Conservation (phyloP, 164 flowering plant genomes). For the Berberis vulgaris region DNA sequence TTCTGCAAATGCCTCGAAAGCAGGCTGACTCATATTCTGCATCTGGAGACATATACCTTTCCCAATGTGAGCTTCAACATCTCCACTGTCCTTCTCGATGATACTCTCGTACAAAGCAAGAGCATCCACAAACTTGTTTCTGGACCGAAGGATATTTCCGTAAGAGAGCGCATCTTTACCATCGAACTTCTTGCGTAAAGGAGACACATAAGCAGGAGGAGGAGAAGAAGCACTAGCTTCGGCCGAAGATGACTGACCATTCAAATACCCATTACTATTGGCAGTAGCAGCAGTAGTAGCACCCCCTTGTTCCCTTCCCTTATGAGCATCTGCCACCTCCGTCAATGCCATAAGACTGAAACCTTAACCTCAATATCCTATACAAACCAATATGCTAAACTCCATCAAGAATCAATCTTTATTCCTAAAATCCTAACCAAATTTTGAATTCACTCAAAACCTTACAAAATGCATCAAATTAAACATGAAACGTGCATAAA, state of each 20-base stretch:
- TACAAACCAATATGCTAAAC: neutral
- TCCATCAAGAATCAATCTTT: too few relatives aligned
- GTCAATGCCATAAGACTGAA: constrained; percentile 37
- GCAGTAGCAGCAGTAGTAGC: neutral
- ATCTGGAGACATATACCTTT: constrained; percentile 96
- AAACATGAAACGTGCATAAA: too few relatives aligned
- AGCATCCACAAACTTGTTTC: constrained; percentile 93
- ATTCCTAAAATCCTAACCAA: too few relatives aligned
- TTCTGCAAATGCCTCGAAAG: constrained; percentile 84
- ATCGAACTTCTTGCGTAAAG: constrained; percentile 38
- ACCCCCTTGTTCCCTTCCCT: constrained; percentile 24
- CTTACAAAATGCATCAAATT: too few relatives aligned
- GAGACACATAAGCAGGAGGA: constrained; percentile 11
- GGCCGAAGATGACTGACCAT: constrained; percentile 26
- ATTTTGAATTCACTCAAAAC: too few relatives aligned
- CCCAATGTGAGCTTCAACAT: constrained; percentile 88
- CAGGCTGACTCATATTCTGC: constrained; percentile 71
- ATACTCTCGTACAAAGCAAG: constrained; percentile 64
- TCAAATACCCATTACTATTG: constrained; percentile 41
- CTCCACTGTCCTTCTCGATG: constrained; percentile 56
- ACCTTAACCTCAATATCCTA: constrained; percentile 16
- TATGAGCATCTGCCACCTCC: constrained; percentile 34
- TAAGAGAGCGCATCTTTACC: constrained; percentile 81
- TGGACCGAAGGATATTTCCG: constrained; percentile 83
- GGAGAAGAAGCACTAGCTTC: constrained; percentile 24